phyloP scores from a whole-genome alignment of 225 moss, liverwort and hornwort species.

The Antitrichia curtipendula region DNA sequence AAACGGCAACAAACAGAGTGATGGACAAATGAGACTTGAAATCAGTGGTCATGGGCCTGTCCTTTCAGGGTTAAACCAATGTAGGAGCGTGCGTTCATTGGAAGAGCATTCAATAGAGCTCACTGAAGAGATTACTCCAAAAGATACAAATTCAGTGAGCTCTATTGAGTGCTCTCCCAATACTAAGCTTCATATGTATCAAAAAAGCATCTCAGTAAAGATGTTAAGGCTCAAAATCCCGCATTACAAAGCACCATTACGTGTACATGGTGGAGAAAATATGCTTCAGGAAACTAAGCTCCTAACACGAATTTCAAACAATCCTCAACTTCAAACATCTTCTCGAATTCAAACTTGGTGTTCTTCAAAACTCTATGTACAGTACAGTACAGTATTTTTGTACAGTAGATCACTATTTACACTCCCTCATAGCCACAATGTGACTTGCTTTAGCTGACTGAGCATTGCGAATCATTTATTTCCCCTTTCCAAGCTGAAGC shows the following conservation, averaged over 20 bases:
- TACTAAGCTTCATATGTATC: not conserved
- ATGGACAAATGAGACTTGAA: too few species aligned
- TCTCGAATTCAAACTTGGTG: not conserved
- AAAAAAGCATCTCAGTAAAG: not conserved
- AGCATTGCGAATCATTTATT: not conserved
- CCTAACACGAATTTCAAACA: not conserved
- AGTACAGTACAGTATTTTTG: not conserved
- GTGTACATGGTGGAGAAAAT: not conserved
- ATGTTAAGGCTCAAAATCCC: not conserved
- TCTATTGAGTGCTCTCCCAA: not conserved
- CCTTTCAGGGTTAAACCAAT: not conserved
- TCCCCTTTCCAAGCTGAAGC: conserved; percentile 33
- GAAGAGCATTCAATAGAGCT: not conserved
- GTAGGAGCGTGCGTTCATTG: not conserved
- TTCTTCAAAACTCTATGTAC: not conserved
- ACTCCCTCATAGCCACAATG: not conserved
- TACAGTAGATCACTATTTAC: not conserved
- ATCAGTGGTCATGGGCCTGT: too few species aligned
- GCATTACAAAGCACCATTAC: not conserved
- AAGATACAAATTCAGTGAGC: too few species aligned
- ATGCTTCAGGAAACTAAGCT: not conserved
- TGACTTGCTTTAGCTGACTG: not conserved
- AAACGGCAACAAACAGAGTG: too few species aligned
- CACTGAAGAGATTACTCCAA: not conserved
- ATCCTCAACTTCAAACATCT: not conserved